Percentiles rank a stretch among this genome's conserved stretches.
These are phyloP conservation scores for Tillandsia fasciculata DNA, from an alignment of 176 grass and related monocot genomes.

Conservation along the genomic window DNA sequence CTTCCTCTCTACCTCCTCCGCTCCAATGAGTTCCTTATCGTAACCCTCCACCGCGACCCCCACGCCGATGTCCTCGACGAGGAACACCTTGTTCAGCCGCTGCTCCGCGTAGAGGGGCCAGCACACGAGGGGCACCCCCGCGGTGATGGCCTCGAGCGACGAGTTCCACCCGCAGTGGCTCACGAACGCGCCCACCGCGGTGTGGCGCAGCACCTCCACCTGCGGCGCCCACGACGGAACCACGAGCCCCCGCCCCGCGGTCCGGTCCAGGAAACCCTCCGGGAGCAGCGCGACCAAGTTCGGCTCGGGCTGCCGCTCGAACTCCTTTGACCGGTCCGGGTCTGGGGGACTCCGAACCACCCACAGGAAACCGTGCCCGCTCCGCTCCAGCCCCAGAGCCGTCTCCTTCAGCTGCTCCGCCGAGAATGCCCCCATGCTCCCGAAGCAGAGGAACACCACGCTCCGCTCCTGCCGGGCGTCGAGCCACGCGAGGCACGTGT, in stretches of 20 bases:
- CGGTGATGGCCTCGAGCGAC: slow-evolving; percentile 3
- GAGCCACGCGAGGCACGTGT: slow-evolving; percentile 19
- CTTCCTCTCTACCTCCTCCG: slow-evolving; percentile 46
- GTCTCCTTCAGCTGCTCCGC: slow-evolving; percentile 20
- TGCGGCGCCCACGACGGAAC: slow-evolving; percentile 33
- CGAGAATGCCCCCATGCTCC: slow-evolving; percentile 15
- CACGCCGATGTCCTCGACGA: slow-evolving; percentile 47
- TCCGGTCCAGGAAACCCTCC: slow-evolving; percentile 26
- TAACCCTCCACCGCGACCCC: slow-evolving; percentile 27
- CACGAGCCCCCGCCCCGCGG: slow-evolving; percentile 16
- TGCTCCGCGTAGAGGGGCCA: slow-evolving; percentile 80
- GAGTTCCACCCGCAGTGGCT: slow-evolving; percentile 27
- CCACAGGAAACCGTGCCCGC: slow-evolving; percentile 24
- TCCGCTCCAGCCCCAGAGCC: slow-evolving; percentile 13
- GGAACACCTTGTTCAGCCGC: slow-evolving; percentile 39
- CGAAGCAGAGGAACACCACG: slow-evolving; percentile 24
- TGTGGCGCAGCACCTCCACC: slow-evolving; percentile 22
- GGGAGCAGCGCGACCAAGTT: slow-evolving; percentile 14
- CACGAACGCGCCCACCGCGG: slow-evolving; percentile 23
- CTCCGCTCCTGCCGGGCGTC: slow-evolving; percentile 8
- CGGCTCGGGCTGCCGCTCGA: neutral
- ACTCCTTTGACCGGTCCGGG: neutral
- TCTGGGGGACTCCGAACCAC: slow-evolving; percentile 2
- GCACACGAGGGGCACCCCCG: slow-evolving; percentile 15
- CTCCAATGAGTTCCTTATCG: slow-evolving; percentile 32